A percentile compares a stretch with the other conserved stretches of the same genome.
phyloP scores from a whole-genome alignment of 306 rosid species.

The Erythrophleum fordii region DNA sequence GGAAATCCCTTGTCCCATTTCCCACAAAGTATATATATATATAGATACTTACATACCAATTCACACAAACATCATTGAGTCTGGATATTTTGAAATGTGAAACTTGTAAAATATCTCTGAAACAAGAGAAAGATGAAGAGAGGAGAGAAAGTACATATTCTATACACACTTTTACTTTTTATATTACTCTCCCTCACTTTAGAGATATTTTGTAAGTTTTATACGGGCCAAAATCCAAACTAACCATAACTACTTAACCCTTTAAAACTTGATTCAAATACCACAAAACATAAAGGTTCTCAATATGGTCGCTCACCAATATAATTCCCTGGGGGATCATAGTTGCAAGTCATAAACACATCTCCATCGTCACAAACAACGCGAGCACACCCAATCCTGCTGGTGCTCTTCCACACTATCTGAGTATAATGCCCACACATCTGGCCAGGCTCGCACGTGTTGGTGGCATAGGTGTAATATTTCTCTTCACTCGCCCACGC shows the following conservation, averaged over 20 bases:
- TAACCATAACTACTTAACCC: too few relatives aligned
- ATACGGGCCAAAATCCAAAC: too few relatives aligned
- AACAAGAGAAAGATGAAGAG: too few relatives aligned
- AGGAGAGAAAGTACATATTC: too few relatives aligned
- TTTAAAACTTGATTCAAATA: too few relatives aligned
- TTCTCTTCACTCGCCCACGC: conserved; percentile 76
- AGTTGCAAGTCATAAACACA: conserved; percentile 88
- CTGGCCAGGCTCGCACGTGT: conserved; percentile 61
- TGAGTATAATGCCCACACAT: conserved; percentile 95
- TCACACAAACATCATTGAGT: not conserved
- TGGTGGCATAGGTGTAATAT: conserved; percentile 64
- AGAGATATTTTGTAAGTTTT: too few relatives aligned
- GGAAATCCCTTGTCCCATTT: not conserved
- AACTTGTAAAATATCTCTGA: too few relatives aligned
- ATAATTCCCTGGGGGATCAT: conserved; percentile 82
- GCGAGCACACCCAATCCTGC: conserved; percentile 77
- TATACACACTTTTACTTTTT: too few relatives aligned
- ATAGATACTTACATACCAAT: not conserved
- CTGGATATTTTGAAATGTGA: too few relatives aligned
- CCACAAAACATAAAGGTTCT: too few relatives aligned
- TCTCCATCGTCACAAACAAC: conserved; percentile 77
- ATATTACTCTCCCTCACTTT: too few relatives aligned
- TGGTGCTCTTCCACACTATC: conserved; percentile 77
- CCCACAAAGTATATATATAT: too few relatives aligned
- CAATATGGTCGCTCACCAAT: conserved; percentile 70